A percentile compares a stretch with the other conserved stretches of the same genome.
These are phyloP conservation scores for Cyclotella baltica DNA, from an alignment of 108 stramenopile genomes.

Conservation along the genomic window DNA sequence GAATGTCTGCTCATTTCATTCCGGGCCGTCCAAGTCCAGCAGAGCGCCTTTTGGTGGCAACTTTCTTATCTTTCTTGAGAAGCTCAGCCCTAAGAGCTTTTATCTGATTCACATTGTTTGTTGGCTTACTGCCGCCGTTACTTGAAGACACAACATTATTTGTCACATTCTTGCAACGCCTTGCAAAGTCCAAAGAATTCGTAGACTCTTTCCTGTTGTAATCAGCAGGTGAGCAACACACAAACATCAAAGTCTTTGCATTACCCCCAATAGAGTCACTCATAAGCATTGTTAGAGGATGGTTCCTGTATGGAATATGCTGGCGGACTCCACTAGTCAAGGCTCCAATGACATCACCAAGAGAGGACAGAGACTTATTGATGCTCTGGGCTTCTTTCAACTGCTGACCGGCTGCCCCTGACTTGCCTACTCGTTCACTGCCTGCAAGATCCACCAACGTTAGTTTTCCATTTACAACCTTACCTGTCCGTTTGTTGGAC, in stretches of 20 bases:
- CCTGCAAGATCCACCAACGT: slow-evolving; percentile 89
- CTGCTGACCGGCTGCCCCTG: slow-evolving; percentile 61
- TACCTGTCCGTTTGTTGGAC: slow-evolving; percentile 54
- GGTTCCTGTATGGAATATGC: slow-evolving; percentile 82
- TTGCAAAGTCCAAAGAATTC: slow-evolving; percentile 56
- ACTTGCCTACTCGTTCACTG: slow-evolving; percentile 78
- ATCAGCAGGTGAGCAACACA: slow-evolving; percentile 78
- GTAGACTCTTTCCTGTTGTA: slow-evolving; percentile 67
- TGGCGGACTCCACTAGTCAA: slow-evolving; percentile 53
- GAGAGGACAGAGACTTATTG: slow-evolving; percentile 72
- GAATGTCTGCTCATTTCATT: background rate
- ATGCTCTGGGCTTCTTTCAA: slow-evolving; percentile 77
- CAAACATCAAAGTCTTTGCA: slow-evolving; percentile 86
- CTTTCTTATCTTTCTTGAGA: background rate
- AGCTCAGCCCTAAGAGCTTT: slow-evolving; percentile 23
- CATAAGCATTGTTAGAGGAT: slow-evolving; percentile 79
- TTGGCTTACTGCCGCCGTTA: background rate
- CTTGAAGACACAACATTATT: slow-evolving; percentile 1
- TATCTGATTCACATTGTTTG: slow-evolving; percentile 19
- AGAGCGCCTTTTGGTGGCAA: background rate
- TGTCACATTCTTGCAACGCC: slow-evolving; percentile 26
- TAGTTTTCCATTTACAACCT: slow-evolving; percentile 61
- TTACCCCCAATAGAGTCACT: slow-evolving; percentile 72
- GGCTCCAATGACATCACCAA: slow-evolving; percentile 82
- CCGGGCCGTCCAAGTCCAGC: slow-evolving; percentile 20